phyloP scores from a whole-genome alignment of 192 early-diverging fungal genomes.

The Backusella tarrabulga region DNA sequence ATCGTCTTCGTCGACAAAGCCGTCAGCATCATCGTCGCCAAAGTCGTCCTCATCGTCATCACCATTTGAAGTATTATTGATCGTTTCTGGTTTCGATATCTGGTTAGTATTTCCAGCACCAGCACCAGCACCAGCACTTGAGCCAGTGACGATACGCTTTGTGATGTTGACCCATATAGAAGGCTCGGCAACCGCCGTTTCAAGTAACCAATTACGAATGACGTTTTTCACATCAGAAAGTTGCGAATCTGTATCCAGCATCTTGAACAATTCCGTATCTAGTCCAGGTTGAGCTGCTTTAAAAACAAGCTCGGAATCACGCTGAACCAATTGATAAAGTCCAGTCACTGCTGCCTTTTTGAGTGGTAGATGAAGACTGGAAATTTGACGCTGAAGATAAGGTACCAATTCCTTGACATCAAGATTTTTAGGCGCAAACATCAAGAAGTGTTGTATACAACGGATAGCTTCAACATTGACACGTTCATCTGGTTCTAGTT shows the following conservation, averaged over 20 bases:
- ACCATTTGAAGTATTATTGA: slow-evolving; percentile 1
- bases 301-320: slow-evolving; percentile 72
- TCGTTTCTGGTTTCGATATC: slow-evolving; percentile 29
- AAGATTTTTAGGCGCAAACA: slow-evolving; percentile 82
- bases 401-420: slow-evolving; percentile 66
- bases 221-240: slow-evolving; percentile 59
- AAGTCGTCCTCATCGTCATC: slow-evolving; percentile 31
- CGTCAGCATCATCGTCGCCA: slow-evolving; percentile 45
- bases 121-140: slow-evolving; percentile 3
- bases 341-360: slow-evolving; percentile 81
- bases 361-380: slow-evolving; percentile 53
- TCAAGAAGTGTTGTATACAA: slow-evolving; percentile 84
- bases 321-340: slow-evolving; percentile 81
- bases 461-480: slow-evolving; percentile 83
- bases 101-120: slow-evolving; percentile 2
- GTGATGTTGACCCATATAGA: slow-evolving; percentile 83
- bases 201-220: slow-evolving; percentile 57
- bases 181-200: slow-evolving; percentile 62
- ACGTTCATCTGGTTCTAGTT: slow-evolving; percentile 69
- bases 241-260: slow-evolving; percentile 73
- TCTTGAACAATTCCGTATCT: slow-evolving; percentile 78
- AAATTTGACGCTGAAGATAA: slow-evolving; percentile 73
- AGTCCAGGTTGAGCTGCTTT: slow-evolving; percentile 56
- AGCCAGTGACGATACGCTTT: slow-evolving; percentile 69
- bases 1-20: slow-evolving; percentile 34